Evolutionary conservation across 2,329 filamentous ascomycete species (phyloP), one percentile per base, ranked within the genome.

Genomic region (Myriosclerotinia curreyana): DNA sequence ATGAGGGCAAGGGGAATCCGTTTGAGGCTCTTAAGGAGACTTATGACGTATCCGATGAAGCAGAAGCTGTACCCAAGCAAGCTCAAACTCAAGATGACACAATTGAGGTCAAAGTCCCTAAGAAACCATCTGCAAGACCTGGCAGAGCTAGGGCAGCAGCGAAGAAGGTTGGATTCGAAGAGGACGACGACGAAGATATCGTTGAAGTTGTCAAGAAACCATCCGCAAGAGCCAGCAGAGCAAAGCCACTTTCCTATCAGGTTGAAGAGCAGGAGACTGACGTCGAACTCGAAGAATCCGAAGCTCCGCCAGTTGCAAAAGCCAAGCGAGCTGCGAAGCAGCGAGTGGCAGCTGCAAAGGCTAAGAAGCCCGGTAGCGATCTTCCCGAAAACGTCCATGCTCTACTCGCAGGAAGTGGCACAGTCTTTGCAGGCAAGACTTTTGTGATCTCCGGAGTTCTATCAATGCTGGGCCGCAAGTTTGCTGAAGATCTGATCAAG

Each of bases 371-470:
- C 3, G 67, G 62, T 14, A 50, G 34, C 2, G 56, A 68, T 31
- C 58, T 71, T 0, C 69, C 70, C 0, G 66, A 66, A 4, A 71
- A 69, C 51, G 52, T 70, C 5, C 65, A 69, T 56, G 40, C 58
- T 1, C 52, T 71, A 8, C 44, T 71, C 20, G 64, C 61, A 2
- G 63, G 67, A 5, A 64, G 50, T 15, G 67, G 69, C 5, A 42
- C 36, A 34, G 42, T 54, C 0, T 36, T 71, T 22, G 40, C 48
- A 1, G 68, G 66, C 1, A 61, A 64, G 38, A 63, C 52, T 1
- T 56, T 72, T 12, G 60, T 67, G 15, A 67, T 71, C 17, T 71
- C 69, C 0, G 71, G 71, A 44, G 53, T 69, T 34, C 69, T 68
- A 17, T 69, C 67, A 14, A 67, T 60, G 1, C 22, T 71, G 11